Evolutionary conservation across 1,284 basidiomycete species (phyloP).

Genomic region (Austroboletus niveus): DNA sequence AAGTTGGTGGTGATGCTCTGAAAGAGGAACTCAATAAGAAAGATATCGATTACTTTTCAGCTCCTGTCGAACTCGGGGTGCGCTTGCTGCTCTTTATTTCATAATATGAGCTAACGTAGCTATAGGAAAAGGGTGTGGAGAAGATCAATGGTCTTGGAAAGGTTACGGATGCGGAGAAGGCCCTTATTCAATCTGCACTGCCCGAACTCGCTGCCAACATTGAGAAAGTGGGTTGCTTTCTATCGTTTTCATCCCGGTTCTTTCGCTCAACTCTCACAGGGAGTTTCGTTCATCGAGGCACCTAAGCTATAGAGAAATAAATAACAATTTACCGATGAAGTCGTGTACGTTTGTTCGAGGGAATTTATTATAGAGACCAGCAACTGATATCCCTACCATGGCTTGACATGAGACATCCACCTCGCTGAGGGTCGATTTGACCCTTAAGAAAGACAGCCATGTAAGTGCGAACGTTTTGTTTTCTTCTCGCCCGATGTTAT

Average conservation of each 20-base stretch:
- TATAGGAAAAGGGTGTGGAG: slow-evolving; percentile 73
- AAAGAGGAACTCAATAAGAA: slow-evolving; percentile 55
- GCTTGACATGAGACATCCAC: too few species aligned
- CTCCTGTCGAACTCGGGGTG: slow-evolving; percentile 82
- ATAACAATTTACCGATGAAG: background rate
- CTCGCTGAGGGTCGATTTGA: too few species aligned
- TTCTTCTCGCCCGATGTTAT: background rate
- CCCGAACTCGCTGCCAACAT: slow-evolving; percentile 85
- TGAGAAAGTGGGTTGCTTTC: slow-evolving; percentile 49
- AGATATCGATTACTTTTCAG: slow-evolving; percentile 71
- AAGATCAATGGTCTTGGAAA: slow-evolving; percentile 79
- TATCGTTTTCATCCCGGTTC: too few species aligned
- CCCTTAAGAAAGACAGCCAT: too few species aligned
- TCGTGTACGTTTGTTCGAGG: background rate
- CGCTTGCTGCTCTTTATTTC: slow-evolving; percentile 29
- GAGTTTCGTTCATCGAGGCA: slow-evolving; percentile 35
- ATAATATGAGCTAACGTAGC: slow-evolving; percentile 1
- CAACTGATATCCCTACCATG: too few species aligned
- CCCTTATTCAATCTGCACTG: slow-evolving; percentile 74
- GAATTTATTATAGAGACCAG: background rate
- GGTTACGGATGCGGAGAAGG: slow-evolving; percentile 70
- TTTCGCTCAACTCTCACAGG: slow-evolving; percentile 25
- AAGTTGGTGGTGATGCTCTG: slow-evolving; percentile 62
- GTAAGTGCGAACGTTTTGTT: background rate
- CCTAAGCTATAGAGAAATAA: slow-evolving; percentile 35